Conservation (phyloP, 2,329 filamentous ascomycete genomes). For the Fusarium hostae region DNA sequence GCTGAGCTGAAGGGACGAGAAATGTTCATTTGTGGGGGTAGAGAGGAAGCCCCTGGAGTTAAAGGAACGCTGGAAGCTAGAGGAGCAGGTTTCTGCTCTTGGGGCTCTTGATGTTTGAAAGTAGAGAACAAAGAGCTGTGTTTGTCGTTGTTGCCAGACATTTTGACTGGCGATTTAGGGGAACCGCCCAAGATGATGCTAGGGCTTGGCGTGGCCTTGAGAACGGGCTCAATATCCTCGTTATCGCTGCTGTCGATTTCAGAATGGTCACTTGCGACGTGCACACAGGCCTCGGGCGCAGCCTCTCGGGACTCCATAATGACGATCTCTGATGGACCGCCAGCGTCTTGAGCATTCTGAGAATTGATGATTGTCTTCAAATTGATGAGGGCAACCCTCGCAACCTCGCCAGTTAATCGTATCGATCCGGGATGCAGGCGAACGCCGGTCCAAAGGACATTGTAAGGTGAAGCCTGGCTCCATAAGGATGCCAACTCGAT, state of each 20-base stretch:
- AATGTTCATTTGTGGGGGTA: neutral
- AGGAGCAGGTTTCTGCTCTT: neutral
- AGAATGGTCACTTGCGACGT: neutral
- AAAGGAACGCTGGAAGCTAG: too few species aligned
- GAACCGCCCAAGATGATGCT: neutral
- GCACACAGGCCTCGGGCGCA: neutral
- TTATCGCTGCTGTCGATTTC: neutral
- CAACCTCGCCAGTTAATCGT: neutral
- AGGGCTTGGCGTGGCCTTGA: neutral
- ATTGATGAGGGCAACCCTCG: accelerated
- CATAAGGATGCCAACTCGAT: neutral
- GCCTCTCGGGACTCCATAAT: neutral
- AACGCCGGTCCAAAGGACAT: neutral
- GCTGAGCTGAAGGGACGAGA: neutral
- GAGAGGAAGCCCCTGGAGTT: too few species aligned
- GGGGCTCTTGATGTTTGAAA: neutral
- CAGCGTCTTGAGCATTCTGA: neutral
- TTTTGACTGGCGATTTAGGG: neutral
- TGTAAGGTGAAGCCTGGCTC: neutral
- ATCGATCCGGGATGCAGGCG: accelerated
- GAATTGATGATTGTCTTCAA: neutral
- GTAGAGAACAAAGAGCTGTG: accelerated
- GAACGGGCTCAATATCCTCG: neutral
- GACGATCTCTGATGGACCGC: neutral
- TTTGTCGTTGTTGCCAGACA: neutral